These are phyloP conservation scores for Phytophthora tubulina DNA, from an alignment of 352 stramenopile genomes.

Conservation along the genomic window DNA sequence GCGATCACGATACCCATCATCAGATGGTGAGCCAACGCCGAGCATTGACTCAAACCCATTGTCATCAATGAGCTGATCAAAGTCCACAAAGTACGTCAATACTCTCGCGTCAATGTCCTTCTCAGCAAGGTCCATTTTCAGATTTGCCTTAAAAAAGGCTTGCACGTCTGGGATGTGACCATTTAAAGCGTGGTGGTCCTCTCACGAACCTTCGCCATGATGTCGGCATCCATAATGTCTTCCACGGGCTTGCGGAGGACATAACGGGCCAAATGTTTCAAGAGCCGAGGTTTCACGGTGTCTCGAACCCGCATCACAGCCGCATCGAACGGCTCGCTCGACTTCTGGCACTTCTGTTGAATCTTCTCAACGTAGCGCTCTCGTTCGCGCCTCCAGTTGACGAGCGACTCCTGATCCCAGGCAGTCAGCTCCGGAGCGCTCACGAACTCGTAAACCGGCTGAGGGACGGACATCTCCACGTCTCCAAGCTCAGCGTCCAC, in stretches of 20 bases:
- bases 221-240: slow-evolving; percentile 17
- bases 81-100: slow-evolving; percentile 24
- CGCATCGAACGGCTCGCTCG: slow-evolving; percentile 23
- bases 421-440: slow-evolving; percentile 20
- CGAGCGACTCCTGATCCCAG: slow-evolving; percentile 27
- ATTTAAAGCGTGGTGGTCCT: slow-evolving; percentile 10
- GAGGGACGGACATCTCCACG: slow-evolving; percentile 28
- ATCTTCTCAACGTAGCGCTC: slow-evolving; percentile 33
- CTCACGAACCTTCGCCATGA: slow-evolving; percentile 18
- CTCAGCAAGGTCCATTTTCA: slow-evolving; percentile 23
- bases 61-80: slow-evolving; percentile 22
- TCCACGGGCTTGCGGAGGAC: slow-evolving; percentile 18
- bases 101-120: slow-evolving; percentile 20
- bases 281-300: slow-evolving; percentile 10
- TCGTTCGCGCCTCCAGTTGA: slow-evolving; percentile 21
- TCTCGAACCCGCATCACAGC: slow-evolving; percentile 26
- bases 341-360: slow-evolving; percentile 23
- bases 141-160: slow-evolving; percentile 22
- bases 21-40: slow-evolving; percentile 2
- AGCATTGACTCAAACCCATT: slow-evolving; percentile 25
- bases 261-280: slow-evolving; percentile 23
- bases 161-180: slow-evolving; percentile 22
- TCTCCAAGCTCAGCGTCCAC: slow-evolving; percentile 27
- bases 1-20: slow-evolving; percentile 4
- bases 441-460: slow-evolving; percentile 30